Evolutionary conservation across 2,329 filamentous ascomycete genomes (phyloP).

Genomic region (Blastomyces gilchristii): DNA sequence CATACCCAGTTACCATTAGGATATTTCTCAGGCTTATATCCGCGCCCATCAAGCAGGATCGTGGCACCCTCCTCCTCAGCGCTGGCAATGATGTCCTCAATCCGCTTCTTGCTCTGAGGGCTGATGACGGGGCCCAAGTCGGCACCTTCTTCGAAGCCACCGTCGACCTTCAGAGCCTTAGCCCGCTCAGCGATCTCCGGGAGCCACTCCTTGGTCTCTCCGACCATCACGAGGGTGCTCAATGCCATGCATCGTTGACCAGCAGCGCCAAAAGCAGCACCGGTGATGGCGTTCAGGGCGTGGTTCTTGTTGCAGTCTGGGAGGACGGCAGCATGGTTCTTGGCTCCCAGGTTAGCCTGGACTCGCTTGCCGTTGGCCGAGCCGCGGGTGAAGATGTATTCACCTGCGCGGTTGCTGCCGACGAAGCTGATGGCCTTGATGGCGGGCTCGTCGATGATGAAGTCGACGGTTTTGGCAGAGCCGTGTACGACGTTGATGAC

Average conservation of each 20-base stretch:
- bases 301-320: constrained; percentile 62
- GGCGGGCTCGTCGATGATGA: constrained; percentile 56
- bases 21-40: constrained; percentile 52
- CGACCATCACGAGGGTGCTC: constrained; percentile 54
- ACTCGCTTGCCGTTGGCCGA: constrained; percentile 61
- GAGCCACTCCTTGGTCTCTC: constrained; percentile 56
- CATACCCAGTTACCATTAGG: constrained; percentile 57
- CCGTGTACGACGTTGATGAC: constrained; percentile 60
- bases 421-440: constrained; percentile 63
- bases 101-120: constrained; percentile 53
- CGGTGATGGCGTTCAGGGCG: constrained; percentile 54
- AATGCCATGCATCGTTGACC: constrained; percentile 62
- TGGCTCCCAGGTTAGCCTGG: constrained; percentile 59
- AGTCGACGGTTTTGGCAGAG: constrained; percentile 54
- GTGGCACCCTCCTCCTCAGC: constrained; percentile 55
- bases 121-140: constrained; percentile 56
- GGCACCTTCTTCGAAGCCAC: constrained; percentile 50
- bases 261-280: constrained; percentile 58
- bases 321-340: constrained; percentile 59
- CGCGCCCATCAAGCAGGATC: constrained; percentile 52
- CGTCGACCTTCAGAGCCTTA: constrained; percentile 49
- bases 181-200: constrained; percentile 52
- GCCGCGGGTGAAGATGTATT: constrained; percentile 58
- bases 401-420: constrained; percentile 57
- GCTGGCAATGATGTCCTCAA: constrained; percentile 50